Conservation (phyloP, 2,329 filamentous ascomycete species). For the Talaromyces amestolkiae region DNA sequence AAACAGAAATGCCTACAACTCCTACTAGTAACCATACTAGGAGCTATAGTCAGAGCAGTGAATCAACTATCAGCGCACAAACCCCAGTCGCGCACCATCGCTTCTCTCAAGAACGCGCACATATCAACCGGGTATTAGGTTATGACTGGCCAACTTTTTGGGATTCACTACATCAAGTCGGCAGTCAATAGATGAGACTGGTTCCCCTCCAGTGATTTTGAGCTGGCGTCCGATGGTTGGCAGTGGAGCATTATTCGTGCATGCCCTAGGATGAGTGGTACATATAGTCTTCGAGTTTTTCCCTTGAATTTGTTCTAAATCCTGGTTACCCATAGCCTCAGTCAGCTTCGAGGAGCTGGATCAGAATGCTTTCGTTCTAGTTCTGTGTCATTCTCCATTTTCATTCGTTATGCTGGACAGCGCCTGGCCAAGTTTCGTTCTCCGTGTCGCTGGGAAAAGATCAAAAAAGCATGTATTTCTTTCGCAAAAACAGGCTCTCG, state of each 20-base stretch:
- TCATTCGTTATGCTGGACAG: not conserved
- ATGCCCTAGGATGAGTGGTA: not conserved
- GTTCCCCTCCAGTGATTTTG: no score
- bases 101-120: not conserved
- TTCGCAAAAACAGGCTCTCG: not conserved
- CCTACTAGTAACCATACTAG: not conserved
- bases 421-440: not conserved
- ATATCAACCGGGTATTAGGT: not conserved
- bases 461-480: not conserved
- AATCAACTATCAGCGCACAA: not conserved
- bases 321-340: not conserved
- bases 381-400: not conserved
- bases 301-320: not conserved
- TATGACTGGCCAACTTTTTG: slow-evolving; percentile 2
- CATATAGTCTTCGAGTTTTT: not conserved
- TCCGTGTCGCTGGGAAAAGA: not conserved
- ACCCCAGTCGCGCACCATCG: not conserved
- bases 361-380: not conserved
- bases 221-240: not conserved
- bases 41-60: not conserved
- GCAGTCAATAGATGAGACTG: not conserved
- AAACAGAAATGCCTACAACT: not conserved
- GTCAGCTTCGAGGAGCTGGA: not conserved
- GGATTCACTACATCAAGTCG: slow-evolving; percentile 6
- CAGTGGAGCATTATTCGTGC: not conserved